Evolutionary conservation across 805 yeast species (phyloP), one percentile per base, ranked within the genome.

Genomic region (Candida mattraensis): DNA sequence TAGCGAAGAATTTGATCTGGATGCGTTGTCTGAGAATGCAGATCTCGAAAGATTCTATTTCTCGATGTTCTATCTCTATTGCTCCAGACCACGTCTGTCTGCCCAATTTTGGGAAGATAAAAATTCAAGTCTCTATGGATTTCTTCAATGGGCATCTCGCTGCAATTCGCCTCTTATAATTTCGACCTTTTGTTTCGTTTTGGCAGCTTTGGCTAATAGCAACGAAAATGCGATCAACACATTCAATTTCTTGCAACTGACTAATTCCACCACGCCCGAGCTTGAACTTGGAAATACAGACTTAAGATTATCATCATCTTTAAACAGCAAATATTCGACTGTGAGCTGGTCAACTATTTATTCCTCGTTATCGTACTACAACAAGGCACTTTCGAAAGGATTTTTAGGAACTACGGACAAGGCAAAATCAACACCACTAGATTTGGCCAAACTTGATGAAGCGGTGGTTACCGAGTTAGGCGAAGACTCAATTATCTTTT

Each of bases 1-100:
- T 0, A 55, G 61, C 22, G 78, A 74, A 37, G 73, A 69, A 24
- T 59, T 79, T 14, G 70, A 76, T 38, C 59, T 82, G 24, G 87
- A 81, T 44, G 78, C 71, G 34, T 69, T 84, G 13, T 72, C 87
- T 1, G 77, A 82, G 17, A 78, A 81, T 48, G 86, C 91, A 0
- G 97, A 93, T 45, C 64, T 93, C 24, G 99, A 93, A 57, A 70
- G 96, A 43, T 86, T 91, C 51, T 89, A 87, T 53, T 54, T 89
- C 45, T 72, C 91, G 3, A 68, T 87, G 40, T 81, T 80, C 27
- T 84, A 74, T 54, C 68, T 87, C 6, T 88, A 83, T 56, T 65
- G 73, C 18, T 69, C 74, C 12, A 69, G 95, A 38, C 77, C 80
- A 1, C 70, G 72, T 1, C 61, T 80, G 6, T 73, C 84, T 10